Base-by-base conservation (phyloP, 805 yeast genomes). In the Brettanomyces naardenensis region DNA sequence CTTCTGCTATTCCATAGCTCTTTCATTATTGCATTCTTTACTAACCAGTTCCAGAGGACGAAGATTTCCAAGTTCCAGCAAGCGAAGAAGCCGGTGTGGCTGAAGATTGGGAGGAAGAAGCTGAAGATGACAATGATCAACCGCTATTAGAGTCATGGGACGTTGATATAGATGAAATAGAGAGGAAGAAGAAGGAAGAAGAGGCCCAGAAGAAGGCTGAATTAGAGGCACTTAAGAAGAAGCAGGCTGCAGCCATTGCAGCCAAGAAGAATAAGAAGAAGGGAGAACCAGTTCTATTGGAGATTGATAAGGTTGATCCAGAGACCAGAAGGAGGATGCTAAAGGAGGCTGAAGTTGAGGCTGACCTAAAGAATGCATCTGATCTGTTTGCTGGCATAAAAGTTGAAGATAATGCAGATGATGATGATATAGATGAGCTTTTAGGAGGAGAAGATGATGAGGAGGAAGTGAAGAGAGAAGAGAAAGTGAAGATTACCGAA, bases 291-390 rank as follows among this genome's bases (percentile, higher is more conserved):
- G 66, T 61, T 11, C 53, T 69, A 35, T 49, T 75, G 52, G 83
- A 78, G 33, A 69, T 83, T 44, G 90, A 82, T 44, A 65, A 66
- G 14, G 73, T 83, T 29, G 95, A 86, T 58, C 83, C 76, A 46
- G 68, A 66, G 44, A 79, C 90, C n/a, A 72, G 86, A 54, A 74
- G 68, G 49, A 88, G 82, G 54, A 61, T 88, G 60, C 68, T 84
- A 61, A 80, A 70, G 54, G 69, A 81, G 58, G 95, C 92, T 17
- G 95, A 90, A 62, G 53, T 86, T 42, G 80, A 76, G 34, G 74
- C 95, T 20, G 98, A 90, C 64, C 68, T 90, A 59, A 86, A 85
- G 61, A 86, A 85, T 56, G 97, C 98, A 22, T 90, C 95, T 6
- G 95, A 85, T 51, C 68, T 90, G 50, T 87, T 90, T 56, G 95